These are phyloP conservation scores for Wickerhamomyces bovis DNA, from an alignment of 805 yeast genomes.

Conservation along the genomic window DNA sequence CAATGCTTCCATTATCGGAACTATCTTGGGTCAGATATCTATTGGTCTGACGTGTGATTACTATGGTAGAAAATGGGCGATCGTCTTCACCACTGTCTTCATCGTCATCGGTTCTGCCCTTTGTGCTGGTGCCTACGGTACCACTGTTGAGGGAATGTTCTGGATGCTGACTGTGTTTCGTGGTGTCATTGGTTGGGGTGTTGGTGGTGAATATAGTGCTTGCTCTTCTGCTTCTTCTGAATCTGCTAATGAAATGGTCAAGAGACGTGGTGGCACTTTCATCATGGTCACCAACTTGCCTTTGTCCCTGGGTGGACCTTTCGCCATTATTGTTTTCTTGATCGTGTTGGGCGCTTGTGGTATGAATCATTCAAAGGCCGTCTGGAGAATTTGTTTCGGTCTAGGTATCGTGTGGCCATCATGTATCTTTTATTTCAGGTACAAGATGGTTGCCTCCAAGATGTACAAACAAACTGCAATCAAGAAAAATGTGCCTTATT, in stretches of 20 bases:
- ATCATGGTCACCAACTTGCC: slow-evolving; percentile 69
- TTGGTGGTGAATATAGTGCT: slow-evolving; percentile 74
- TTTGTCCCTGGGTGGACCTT: slow-evolving; percentile 72
- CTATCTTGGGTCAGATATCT: slow-evolving; percentile 62
- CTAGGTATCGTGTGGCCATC: slow-evolving; percentile 65
- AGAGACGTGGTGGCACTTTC: slow-evolving; percentile 60
- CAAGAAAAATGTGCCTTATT: slow-evolving; percentile 49
- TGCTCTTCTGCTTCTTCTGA: slow-evolving; percentile 65
- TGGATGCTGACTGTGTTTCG: slow-evolving; percentile 73
- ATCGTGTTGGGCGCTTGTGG: slow-evolving; percentile 60
- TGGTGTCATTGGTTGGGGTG: slow-evolving; percentile 74
- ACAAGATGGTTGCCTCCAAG: slow-evolving; percentile 60
- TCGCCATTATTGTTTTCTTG: slow-evolving; percentile 59
- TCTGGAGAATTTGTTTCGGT: slow-evolving; percentile 69
- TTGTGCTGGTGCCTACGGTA: slow-evolving; percentile 69
- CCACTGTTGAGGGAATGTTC: slow-evolving; percentile 51
- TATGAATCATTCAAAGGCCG: slow-evolving; percentile 37
- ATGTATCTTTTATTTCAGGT: slow-evolving; percentile 64
- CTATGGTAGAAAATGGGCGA: slow-evolving; percentile 66
- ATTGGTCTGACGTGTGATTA: slow-evolving; percentile 62
- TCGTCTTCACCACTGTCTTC: slow-evolving; percentile 53
- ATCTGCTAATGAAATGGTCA: slow-evolving; percentile 63
- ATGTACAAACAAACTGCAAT: slow-evolving; percentile 62
- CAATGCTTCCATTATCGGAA: slow-evolving; percentile 62
- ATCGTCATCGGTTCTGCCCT: slow-evolving; percentile 58